A percentile compares a stretch with the other conserved stretches of the same genome.
These are phyloP conservation scores for Quercus lobata DNA, from an alignment of 331 rosid genomes.

Conservation along the genomic window DNA sequence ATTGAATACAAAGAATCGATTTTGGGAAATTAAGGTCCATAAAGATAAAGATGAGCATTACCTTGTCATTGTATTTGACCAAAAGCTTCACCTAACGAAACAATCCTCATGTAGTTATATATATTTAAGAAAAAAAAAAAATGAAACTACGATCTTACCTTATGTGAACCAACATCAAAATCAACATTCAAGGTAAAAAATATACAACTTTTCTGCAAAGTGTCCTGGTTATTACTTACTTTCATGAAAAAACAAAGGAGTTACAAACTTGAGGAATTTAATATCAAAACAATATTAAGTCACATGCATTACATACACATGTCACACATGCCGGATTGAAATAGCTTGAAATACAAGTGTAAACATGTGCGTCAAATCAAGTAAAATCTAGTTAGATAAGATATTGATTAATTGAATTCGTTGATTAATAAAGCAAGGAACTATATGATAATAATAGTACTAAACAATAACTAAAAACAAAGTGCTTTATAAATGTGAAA, in stretches of 20 bases:
- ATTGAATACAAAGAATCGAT: too few species aligned
- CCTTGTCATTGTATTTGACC: too few species aligned
- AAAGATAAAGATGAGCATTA: too few species aligned
- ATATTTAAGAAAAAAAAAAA: too few species aligned
- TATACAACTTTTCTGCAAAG: background rate
- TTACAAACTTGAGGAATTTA: slow-evolving; percentile 16
- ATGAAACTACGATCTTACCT: too few species aligned
- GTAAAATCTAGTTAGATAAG: too few species aligned
- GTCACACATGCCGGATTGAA: slow-evolving; percentile 49
- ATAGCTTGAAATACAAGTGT: slow-evolving; percentile 32
- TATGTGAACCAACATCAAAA: background rate
- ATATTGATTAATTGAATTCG: too few species aligned
- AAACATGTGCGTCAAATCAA: slow-evolving; percentile 28
- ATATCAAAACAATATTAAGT: slow-evolving; percentile 11
- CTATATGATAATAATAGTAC: background rate
- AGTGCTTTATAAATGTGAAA: background rate
- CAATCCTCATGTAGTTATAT: too few species aligned
- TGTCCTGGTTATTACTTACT: background rate
- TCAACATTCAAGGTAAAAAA: background rate
- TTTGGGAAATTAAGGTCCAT: too few species aligned
- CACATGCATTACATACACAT: slow-evolving; percentile 36
- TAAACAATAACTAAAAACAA: background rate
- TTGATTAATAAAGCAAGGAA: background rate
- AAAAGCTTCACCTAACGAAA: too few species aligned
- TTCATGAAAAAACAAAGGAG: background rate